These are phyloP conservation scores for Schizochytrium sp. DNA, from an alignment of 108 stramenopile genomes.

Conservation along the genomic window DNA sequence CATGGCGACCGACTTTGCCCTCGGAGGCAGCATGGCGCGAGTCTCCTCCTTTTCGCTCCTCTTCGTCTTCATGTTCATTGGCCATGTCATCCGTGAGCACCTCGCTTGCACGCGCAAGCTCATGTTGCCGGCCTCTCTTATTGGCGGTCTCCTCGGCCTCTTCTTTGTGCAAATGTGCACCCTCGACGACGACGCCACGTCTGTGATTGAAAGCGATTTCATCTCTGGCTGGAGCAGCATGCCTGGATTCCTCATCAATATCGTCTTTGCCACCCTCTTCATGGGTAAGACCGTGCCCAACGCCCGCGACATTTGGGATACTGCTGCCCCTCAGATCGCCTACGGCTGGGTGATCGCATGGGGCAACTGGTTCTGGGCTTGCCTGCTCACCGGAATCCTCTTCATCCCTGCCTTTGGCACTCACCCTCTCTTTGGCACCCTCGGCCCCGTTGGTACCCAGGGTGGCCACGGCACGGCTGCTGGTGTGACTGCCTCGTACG, in stretches of 20 bases:
- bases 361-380: neutral
- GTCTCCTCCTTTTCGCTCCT: neutral
- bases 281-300: neutral
- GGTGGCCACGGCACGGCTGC: conserved; percentile 1
- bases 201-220: neutral
- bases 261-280: conserved; percentile 6
- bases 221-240: neutral
- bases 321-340: neutral
- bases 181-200: neutral
- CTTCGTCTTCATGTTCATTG: neutral
- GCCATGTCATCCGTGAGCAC: neutral
- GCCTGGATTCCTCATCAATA: conserved; percentile 7
- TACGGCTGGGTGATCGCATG: neutral
- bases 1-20: neutral
- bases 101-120: neutral
- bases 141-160: neutral
- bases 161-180: neutral
- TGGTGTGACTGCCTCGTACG: neutral
- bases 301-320: neutral
- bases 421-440: neutral
- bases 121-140: neutral
- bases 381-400: neutral
- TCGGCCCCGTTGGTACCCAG: neutral
- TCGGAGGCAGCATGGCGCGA: neutral
- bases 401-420: neutral